A percentile compares a stretch with the other conserved stretches of the same genome.
phyloP scores from a whole-genome alignment of 345 rosid species.

The Pseudoturritis turrita region DNA sequence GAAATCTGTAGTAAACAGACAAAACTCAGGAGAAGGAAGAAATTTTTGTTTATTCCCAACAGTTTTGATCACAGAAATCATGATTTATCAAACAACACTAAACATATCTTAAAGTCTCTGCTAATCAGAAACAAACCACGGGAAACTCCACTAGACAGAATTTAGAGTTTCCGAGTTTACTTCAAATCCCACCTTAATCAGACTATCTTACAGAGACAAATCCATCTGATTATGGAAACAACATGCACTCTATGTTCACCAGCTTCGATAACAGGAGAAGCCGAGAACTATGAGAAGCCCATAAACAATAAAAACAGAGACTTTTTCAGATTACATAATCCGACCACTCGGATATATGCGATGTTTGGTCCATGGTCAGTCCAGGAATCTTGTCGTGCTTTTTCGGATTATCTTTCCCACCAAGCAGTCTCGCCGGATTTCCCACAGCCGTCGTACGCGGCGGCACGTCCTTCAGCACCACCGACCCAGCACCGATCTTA shows the following conservation, averaged over 20 bases:
- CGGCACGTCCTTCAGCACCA: conserved; percentile 79
- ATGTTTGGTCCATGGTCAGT: conserved; percentile 90
- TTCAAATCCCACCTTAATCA: conserved; percentile 19
- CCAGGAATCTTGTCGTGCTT: conserved; percentile 79
- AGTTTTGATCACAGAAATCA: conserved; percentile 8
- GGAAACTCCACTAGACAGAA: conserved; percentile 26
- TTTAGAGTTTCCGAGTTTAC: conserved; percentile 30
- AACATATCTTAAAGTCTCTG: conserved; percentile 22
- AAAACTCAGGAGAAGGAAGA: background rate
- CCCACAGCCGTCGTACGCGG: conserved; percentile 84
- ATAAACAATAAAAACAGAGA: conserved; percentile 6
- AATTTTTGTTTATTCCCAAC: conserved; percentile 5
- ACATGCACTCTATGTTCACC: background rate
- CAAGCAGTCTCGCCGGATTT: conserved; percentile 84
- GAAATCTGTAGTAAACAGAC: conserved; percentile 7
- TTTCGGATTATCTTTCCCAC: conserved; percentile 82
- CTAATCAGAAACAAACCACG: conserved; percentile 35
- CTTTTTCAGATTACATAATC: conserved; percentile 74
- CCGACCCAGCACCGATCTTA: conserved; percentile 90
- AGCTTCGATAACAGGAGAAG: conserved; percentile 23
- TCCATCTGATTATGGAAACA: conserved; percentile 8
- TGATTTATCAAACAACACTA: conserved; percentile 1
- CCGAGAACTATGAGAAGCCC: conserved; percentile 15
- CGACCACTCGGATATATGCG: conserved; percentile 77
- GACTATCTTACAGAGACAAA: conserved; percentile 15